A percentile compares a stretch with the other conserved stretches of the same genome.
Conservation (phyloP, 495 filamentous ascomycete species). For the Aspergillus carlsbadensis region DNA sequence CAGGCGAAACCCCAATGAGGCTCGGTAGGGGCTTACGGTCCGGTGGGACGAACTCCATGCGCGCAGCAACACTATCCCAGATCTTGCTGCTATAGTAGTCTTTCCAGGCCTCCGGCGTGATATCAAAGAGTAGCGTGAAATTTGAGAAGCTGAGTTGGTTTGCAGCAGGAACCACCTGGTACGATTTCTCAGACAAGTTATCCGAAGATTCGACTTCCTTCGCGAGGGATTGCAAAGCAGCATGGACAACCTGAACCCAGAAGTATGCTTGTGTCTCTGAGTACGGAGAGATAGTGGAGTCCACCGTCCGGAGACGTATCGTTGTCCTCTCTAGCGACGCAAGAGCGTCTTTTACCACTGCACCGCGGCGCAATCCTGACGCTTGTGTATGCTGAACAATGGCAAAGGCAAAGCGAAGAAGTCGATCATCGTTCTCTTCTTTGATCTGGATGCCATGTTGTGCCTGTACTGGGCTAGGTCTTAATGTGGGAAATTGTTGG, state of each 20-base stretch:
- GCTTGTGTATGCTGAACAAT: not conserved
- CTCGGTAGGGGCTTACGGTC: constrained; percentile 9
- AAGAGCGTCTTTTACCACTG: constrained; percentile 4
- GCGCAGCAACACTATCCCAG: constrained; percentile 3
- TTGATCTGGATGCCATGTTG: not conserved
- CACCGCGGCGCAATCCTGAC: not conserved
- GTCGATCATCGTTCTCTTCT: not conserved
- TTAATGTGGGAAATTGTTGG: constrained; percentile 2
- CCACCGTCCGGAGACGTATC: constrained; percentile 1
- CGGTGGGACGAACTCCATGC: constrained; percentile 4
- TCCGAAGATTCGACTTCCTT: no score
- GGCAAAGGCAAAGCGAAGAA: constrained; percentile 9
- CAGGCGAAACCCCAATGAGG: not conserved
- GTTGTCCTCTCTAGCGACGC: constrained; percentile 2
- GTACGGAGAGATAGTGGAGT: not conserved
- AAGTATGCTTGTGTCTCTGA: constrained; percentile 12
- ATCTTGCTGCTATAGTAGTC: not conserved
- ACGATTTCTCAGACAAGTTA: not conserved
- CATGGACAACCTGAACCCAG: constrained; percentile 11
- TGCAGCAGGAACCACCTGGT: not conserved
- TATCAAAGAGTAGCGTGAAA: not conserved
- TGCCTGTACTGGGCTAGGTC: not conserved
- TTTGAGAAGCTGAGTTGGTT: not conserved
- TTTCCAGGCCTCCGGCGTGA: not conserved
- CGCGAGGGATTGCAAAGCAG: not conserved